Conservation (phyloP, 106 monocot species). For the Narthecium ossifragum region DNA sequence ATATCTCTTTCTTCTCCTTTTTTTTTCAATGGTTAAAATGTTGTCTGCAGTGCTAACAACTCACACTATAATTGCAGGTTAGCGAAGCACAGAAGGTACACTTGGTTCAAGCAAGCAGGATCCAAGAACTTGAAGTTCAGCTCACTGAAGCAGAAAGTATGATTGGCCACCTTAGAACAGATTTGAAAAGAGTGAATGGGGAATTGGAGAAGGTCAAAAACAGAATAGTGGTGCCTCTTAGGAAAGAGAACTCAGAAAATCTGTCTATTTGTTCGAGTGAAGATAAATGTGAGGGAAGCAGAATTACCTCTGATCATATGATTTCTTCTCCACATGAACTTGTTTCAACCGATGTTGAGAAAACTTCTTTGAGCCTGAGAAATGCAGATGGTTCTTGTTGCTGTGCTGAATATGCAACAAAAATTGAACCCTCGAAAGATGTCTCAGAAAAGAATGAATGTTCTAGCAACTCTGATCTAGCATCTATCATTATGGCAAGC, state of each 20-base stretch:
- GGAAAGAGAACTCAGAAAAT: neutral
- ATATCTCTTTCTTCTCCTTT: no score
- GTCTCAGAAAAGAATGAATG: conserved; percentile 12
- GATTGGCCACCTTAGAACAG: conserved; percentile 21
- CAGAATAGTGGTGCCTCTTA: neutral
- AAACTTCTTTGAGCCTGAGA: neutral
- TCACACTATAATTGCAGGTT: no score
- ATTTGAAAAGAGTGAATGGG: conserved; percentile 21
- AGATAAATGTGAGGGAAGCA: neutral
- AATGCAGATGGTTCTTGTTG: neutral
- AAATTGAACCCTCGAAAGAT: conserved; percentile 11
- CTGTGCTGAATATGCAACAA: conserved; percentile 5
- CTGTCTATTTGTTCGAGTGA: neutral
- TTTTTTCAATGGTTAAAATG: no score
- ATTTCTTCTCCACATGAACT: neutral
- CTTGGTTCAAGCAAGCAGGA: conserved; percentile 19
- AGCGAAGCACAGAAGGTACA: conserved; percentile 23
- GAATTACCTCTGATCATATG: conserved; percentile 1
- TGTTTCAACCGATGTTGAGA: conserved; percentile 2
- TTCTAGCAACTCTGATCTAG: conserved; percentile 29
- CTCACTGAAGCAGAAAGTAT: conserved; percentile 29
- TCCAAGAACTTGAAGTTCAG: conserved; percentile 36
- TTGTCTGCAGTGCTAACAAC: no score
- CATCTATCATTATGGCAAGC: conserved; percentile 48
- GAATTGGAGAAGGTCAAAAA: conserved; percentile 17